Percentiles rank a stretch among this genome's conserved stretches.
These are phyloP conservation scores for Powellomyces hirtus DNA, from an alignment of 192 early-diverging fungal genomes.

Conservation along the genomic window DNA sequence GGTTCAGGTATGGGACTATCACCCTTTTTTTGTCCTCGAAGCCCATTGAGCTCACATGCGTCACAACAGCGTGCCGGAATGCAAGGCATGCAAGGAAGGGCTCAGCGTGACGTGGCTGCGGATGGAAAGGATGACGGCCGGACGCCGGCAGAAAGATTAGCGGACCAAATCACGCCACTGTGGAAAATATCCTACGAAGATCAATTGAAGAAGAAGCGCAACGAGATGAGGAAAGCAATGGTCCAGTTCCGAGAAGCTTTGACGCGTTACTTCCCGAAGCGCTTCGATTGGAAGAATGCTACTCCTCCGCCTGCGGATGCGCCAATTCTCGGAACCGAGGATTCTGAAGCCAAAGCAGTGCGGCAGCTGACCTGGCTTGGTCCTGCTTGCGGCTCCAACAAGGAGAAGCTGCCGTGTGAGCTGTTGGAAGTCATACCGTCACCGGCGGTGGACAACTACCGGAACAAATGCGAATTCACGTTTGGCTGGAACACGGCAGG, in stretches of 20 bases:
- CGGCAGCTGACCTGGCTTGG: conserved; percentile 16
- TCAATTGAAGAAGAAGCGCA: conserved; percentile 56
- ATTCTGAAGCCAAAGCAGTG: conserved; percentile 26
- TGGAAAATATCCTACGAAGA: conserved; percentile 57
- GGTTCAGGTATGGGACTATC: too few species aligned
- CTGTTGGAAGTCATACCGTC: conserved; percentile 42
- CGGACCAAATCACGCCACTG: conserved; percentile 71
- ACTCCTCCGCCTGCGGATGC: background rate
- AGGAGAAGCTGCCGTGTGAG: conserved; percentile 25
- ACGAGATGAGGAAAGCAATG: conserved; percentile 36
- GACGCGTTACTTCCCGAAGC: conserved; percentile 33
- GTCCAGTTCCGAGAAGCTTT: conserved; percentile 38
- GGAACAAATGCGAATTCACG: conserved; percentile 79
- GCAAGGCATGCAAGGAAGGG: conserved; percentile 2
- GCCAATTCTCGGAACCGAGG: conserved; percentile 22
- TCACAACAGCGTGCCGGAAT: background rate
- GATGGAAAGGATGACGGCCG: conserved; percentile 39
- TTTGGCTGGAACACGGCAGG: conserved; percentile 60
- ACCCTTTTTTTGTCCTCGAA: too few species aligned
- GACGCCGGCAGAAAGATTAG: conserved; percentile 58
- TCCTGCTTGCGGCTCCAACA: background rate
- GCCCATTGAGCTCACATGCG: too few species aligned
- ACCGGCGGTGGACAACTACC: conserved; percentile 58
- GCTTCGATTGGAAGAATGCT: conserved; percentile 18
- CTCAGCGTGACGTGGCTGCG: conserved; percentile 12